These are phyloP conservation scores for Sporobolomyces pararoseus DNA, from an alignment of 768 basidiomycete species.

Conservation along the genomic window DNA sequence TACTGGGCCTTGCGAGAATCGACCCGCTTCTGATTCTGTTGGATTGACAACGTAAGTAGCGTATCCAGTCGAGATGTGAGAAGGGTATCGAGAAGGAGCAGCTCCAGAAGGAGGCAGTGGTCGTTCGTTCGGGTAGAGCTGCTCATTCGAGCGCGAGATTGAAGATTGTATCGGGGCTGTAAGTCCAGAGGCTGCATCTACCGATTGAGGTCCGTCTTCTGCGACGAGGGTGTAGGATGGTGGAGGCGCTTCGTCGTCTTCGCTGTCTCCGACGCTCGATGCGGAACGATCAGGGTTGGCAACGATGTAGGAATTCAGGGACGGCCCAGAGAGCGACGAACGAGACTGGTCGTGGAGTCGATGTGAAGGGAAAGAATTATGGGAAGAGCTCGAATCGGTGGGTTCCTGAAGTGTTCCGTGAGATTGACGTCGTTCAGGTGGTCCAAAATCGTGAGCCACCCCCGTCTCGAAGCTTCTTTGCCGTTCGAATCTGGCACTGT, in stretches of 20 bases:
- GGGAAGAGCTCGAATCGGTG: too few relatives aligned
- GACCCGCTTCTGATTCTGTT: background rate
- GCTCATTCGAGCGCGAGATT: background rate
- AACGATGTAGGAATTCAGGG: background rate
- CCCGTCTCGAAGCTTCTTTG: background rate
- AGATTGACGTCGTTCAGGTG: too few relatives aligned
- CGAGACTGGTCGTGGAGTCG: background rate
- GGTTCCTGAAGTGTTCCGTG: too few relatives aligned
- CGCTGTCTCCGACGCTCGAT: background rate
- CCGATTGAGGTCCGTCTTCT: background rate
- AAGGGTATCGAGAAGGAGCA: background rate
- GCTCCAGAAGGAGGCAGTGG: background rate
- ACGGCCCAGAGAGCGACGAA: background rate
- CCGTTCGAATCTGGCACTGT: background rate
- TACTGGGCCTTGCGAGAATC: background rate
- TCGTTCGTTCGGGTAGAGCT: background rate
- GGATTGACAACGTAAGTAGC: background rate
- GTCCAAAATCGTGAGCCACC: too few relatives aligned
- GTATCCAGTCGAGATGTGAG: too few relatives aligned
- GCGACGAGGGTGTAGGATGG: constrained; percentile 19
- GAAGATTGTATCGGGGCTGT: constrained; percentile 13
- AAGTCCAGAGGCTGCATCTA: background rate
- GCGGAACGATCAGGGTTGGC: background rate
- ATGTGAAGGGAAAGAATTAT: too few relatives aligned
- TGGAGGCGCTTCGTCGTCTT: background rate